Evolutionary conservation across 805 yeast genomes (phyloP).

Genomic region (Saccharomyces cerevisiae): DNA sequence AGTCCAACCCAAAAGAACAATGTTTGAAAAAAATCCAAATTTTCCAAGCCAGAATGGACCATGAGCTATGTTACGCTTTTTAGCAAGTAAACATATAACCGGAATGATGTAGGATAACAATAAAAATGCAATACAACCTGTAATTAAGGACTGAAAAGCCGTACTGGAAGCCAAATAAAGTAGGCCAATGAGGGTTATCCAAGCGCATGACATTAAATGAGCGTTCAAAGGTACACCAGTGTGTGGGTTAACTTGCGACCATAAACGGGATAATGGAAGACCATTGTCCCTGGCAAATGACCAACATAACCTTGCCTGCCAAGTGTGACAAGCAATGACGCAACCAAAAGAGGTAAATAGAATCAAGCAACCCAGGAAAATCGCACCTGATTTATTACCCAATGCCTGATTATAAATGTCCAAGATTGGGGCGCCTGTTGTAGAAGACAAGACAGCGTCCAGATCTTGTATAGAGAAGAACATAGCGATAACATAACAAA

Average conservation of each 20-base stretch:
- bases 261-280: conserved; percentile 47
- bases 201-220: conserved; percentile 46
- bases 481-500: conserved; percentile 46
- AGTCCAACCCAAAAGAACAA: conserved; percentile 49
- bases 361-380: conserved; percentile 43
- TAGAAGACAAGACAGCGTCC: conserved; percentile 38
- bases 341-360: conserved; percentile 54
- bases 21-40: conserved; percentile 43
- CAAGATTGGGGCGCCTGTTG: conserved; percentile 56
- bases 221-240: conserved; percentile 57
- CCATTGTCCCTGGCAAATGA: conserved; percentile 68
- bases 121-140: conserved; percentile 55
- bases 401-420: conserved; percentile 58
- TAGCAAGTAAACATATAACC: conserved; percentile 39
- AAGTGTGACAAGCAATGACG: conserved; percentile 57
- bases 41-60: conserved; percentile 66
- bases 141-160: conserved; percentile 59
- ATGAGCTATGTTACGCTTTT: conserved; percentile 37
- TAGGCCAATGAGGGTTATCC: conserved; percentile 48
- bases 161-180: conserved; percentile 58
- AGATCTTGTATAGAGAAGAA: conserved; percentile 55
- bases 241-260: conserved; percentile 44
- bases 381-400: conserved; percentile 48
- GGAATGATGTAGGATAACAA: conserved; percentile 55
- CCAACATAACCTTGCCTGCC: conserved; percentile 68